These are phyloP conservation scores for Crucibulum laeve DNA, from an alignment of 768 basidiomycete species.

Conservation along the genomic window DNA sequence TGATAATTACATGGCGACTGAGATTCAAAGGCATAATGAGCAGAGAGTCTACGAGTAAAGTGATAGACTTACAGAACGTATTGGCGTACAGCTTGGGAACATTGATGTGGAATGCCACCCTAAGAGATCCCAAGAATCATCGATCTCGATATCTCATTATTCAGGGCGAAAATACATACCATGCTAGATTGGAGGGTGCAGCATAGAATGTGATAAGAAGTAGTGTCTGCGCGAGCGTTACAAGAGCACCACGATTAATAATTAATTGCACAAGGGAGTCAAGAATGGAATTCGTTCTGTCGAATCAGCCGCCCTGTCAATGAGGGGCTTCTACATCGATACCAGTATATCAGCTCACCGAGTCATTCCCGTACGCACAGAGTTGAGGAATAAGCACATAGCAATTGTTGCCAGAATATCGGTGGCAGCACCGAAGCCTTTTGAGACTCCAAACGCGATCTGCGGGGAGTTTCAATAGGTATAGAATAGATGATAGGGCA, in stretches of 20 bases:
- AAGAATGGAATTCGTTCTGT: background rate
- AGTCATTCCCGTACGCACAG: slow-evolving; percentile 23
- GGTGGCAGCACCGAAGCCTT: slow-evolving; percentile 29
- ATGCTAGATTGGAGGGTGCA: slow-evolving; percentile 21
- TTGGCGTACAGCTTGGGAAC: slow-evolving; percentile 36
- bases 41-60: background rate
- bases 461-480: slow-evolving; percentile 4
- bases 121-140: background rate
- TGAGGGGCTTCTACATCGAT: background rate
- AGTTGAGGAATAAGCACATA: slow-evolving; percentile 25
- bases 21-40: background rate
- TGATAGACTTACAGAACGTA: slow-evolving; percentile 33
- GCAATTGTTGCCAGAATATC: slow-evolving; percentile 31
- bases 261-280: slow-evolving; percentile 23
- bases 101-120: slow-evolving; percentile 35
- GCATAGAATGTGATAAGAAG: slow-evolving; percentile 29
- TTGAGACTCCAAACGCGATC: slow-evolving; percentile 30
- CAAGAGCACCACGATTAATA: slow-evolving; percentile 30
- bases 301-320: background rate
- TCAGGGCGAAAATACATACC: slow-evolving; percentile 14
- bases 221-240: slow-evolving; percentile 28
- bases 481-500: background rate
- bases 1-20: background rate
- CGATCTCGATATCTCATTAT: background rate
- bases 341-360: slow-evolving; percentile 15